Conservation (phyloP, 495 filamentous ascomycete genomes). For the Tuber brumale region DNA sequence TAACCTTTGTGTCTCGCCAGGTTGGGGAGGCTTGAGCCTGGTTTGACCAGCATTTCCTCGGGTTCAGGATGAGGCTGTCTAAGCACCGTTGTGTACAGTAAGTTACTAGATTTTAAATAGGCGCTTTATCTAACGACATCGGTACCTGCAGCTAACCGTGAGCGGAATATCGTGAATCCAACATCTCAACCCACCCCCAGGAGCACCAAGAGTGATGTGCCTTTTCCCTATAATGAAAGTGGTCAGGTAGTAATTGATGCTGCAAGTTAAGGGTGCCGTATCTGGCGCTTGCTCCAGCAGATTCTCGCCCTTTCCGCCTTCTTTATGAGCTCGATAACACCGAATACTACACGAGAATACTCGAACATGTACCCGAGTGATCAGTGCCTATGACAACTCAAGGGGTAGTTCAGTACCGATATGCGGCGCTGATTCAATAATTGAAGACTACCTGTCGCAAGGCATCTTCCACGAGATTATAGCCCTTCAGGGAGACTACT, state of each 20-base stretch:
- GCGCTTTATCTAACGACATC: neutral
- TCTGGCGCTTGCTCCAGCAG: neutral
- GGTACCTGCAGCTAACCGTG: neutral
- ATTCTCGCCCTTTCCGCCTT: neutral
- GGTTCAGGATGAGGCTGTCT: too few relatives aligned
- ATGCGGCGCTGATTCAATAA: neutral
- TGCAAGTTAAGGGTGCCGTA: neutral
- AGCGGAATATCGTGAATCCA: neutral
- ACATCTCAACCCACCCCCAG: neutral
- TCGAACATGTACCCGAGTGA: neutral
- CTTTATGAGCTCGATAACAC: neutral
- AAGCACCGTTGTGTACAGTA: too few relatives aligned
- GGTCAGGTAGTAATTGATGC: neutral
- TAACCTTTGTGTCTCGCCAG: neutral
- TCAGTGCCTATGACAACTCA: neutral
- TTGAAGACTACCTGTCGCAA: neutral
- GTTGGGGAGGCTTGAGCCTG: neutral
- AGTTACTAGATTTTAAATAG: neutral
- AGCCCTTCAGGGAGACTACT: neutral
- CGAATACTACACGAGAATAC: neutral
- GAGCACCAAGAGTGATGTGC: neutral
- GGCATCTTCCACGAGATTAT: neutral
- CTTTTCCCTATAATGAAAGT: neutral
- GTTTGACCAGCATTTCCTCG: neutral
- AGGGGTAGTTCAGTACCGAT: neutral